Evolutionary conservation across 306 rosid genomes (phyloP).

Genomic region (Boehmeria nivea): DNA sequence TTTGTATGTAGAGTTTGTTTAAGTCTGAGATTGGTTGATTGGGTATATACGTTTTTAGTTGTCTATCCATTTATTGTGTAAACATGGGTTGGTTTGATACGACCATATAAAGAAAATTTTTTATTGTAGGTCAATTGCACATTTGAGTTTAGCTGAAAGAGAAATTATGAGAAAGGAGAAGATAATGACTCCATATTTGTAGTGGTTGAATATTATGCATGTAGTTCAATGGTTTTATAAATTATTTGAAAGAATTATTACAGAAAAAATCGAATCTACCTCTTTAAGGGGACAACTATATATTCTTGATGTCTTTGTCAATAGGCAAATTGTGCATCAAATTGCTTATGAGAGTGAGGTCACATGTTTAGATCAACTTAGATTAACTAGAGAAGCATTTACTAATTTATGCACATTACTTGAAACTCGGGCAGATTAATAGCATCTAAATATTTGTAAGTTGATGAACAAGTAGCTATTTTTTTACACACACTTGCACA

Average conservation of each 20-base stretch:
- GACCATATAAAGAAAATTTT: too few species aligned
- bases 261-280: background rate
- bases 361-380: background rate
- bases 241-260: background rate
- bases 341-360: background rate
- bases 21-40: too few species aligned
- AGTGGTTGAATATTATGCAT: too few species aligned
- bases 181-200: too few species aligned
- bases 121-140: too few species aligned
- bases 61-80: too few species aligned
- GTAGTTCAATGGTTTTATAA: too few species aligned
- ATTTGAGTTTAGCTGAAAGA: too few species aligned
- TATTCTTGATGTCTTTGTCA: background rate
- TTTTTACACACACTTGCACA: constrained; percentile 1
- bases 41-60: too few species aligned
- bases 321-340: background rate
- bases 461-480: background rate
- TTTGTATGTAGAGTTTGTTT: too few species aligned
- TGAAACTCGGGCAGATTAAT: background rate
- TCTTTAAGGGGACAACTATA: background rate
- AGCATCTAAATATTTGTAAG: background rate
- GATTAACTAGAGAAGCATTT: constrained; percentile 1
- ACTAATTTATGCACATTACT: background rate
- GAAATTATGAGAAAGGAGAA: too few species aligned
- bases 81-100: too few species aligned